Percentiles rank a stretch among this genome's conserved stretches.
Conservation (phyloP, 371 early-diverging fungal species). For the Smittium culicis region DNA sequence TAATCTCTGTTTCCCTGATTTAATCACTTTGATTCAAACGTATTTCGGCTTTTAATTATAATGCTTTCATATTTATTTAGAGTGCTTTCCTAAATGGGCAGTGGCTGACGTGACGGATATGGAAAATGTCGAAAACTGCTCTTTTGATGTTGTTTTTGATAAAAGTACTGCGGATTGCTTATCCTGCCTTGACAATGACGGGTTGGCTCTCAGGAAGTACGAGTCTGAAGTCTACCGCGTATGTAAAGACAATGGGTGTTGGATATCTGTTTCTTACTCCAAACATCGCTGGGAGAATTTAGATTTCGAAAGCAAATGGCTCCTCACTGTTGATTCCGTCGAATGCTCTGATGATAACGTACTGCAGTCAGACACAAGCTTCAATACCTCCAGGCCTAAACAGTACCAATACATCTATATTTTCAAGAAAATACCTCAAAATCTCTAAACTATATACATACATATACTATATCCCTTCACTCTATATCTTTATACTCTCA, state of each 20-base stretch:
- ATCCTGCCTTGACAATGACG: constrained; percentile 34
- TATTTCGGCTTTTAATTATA: not conserved
- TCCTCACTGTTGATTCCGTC: not conserved
- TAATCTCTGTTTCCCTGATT: not conserved
- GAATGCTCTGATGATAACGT: not conserved
- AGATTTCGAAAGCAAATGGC: not conserved
- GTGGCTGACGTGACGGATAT: constrained; percentile 9
- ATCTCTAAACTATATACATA: too few species aligned
- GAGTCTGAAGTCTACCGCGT: constrained; percentile 10
- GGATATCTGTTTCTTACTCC: constrained; percentile 15
- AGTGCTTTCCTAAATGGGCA: constrained; percentile 12
- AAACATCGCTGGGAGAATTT: constrained; percentile 4
- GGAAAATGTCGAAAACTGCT: constrained; percentile 15
- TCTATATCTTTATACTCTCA: too few species aligned
- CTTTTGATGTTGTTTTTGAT: constrained; percentile 28
- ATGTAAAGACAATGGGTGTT: not conserved
- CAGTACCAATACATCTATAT: constrained; percentile 14
- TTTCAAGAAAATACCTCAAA: constrained; percentile 11
- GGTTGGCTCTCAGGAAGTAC: not conserved
- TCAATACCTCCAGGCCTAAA: not conserved
- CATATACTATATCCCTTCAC: too few species aligned
- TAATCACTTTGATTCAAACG: not conserved
- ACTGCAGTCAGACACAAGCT: not conserved
- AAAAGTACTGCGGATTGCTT: constrained; percentile 32
- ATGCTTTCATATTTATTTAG: constrained; percentile 11